Percentiles rank a stretch among this genome's conserved stretches.
These are phyloP conservation scores for Cornus florida DNA, from an alignment of 148 eudicot species.

Conservation along the genomic window DNA sequence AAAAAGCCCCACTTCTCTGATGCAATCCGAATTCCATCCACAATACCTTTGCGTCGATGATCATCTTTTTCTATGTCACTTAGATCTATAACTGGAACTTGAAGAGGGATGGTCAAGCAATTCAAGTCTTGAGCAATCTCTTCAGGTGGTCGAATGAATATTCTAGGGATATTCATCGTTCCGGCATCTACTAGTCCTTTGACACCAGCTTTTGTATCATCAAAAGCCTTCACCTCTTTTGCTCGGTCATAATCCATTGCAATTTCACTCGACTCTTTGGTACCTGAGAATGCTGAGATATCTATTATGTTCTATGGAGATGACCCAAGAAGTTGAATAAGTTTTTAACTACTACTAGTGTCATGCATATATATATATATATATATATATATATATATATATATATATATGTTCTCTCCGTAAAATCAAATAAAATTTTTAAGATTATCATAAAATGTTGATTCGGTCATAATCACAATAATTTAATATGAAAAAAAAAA, in stretches of 20 bases:
- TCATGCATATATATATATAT: too few relatives aligned
- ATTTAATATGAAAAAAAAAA: too few relatives aligned
- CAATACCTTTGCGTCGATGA: slow-evolving; percentile 8
- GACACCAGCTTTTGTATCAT: slow-evolving; percentile 46
- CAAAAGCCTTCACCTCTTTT: slow-evolving; percentile 34
- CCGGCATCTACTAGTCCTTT: slow-evolving; percentile 32
- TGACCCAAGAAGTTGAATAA: too few relatives aligned
- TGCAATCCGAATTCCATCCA: slow-evolving; percentile 22
- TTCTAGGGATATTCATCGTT: slow-evolving; percentile 21
- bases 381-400: too few relatives aligned
- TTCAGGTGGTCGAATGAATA: slow-evolving; percentile 35
- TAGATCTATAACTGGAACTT: slow-evolving; percentile 39
- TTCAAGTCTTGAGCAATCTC: slow-evolving; percentile 27
- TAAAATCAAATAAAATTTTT: too few relatives aligned
- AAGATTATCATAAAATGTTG: too few relatives aligned
- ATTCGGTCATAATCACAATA: too few relatives aligned
- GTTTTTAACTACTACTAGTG: too few relatives aligned
- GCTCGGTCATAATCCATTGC: slow-evolving; percentile 18
- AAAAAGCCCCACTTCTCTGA: slow-evolving; percentile 49
- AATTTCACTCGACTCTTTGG: slow-evolving; percentile 4
- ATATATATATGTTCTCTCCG: too few relatives aligned
- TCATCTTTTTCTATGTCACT: neutral
- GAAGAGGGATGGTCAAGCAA: neutral
- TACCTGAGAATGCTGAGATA: neutral
- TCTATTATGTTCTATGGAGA: neutral